Conservation (phyloP, 2,329 filamentous ascomycete genomes). For the Leptographium lundbergii region DNA sequence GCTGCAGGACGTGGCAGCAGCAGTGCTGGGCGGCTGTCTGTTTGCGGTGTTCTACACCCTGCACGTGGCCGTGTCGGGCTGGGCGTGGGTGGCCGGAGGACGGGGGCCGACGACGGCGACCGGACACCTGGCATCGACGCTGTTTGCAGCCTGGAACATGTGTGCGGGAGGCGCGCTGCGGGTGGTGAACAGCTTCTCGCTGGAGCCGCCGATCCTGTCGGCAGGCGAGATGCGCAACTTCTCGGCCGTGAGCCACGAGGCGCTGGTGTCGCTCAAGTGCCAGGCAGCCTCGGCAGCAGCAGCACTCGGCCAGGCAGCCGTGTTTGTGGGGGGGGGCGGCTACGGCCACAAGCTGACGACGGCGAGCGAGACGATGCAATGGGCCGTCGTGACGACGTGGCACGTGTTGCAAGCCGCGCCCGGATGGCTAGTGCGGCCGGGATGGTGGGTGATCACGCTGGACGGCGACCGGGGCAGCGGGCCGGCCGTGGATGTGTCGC, state of each 20-base stretch:
- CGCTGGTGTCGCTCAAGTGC: slow-evolving; percentile 47
- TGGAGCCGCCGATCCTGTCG: slow-evolving; percentile 37
- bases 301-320: slow-evolving; percentile 19
- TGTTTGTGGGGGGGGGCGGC: not conserved
- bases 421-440: slow-evolving; percentile 28
- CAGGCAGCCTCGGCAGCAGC: slow-evolving; percentile 31
- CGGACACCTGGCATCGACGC: slow-evolving; percentile 5
- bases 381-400: slow-evolving; percentile 9
- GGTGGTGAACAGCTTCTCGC: slow-evolving; percentile 35
- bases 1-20: slow-evolving; percentile 61
- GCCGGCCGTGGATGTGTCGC: slow-evolving; percentile 34
- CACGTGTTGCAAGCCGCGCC: slow-evolving; percentile 21
- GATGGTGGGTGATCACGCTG: slow-evolving; percentile 46
- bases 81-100: slow-evolving; percentile 21
- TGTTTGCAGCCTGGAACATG: slow-evolving; percentile 26
- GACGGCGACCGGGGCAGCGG: slow-evolving; percentile 26
- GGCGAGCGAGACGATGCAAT: slow-evolving; percentile 9
- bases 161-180: slow-evolving; percentile 31
- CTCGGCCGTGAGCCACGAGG: slow-evolving; percentile 62
- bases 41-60: slow-evolving; percentile 23
- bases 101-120: not conserved
- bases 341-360: slow-evolving; percentile 11
- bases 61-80: slow-evolving; percentile 25
- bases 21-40: slow-evolving; percentile 44
- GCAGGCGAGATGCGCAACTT: slow-evolving; percentile 59